Percentiles rank a stretch among this genome's conserved stretches.
Evolutionary conservation across 176 grass and related monocot genomes (phyloP).

Genomic region (Eragrostis curvula): DNA sequence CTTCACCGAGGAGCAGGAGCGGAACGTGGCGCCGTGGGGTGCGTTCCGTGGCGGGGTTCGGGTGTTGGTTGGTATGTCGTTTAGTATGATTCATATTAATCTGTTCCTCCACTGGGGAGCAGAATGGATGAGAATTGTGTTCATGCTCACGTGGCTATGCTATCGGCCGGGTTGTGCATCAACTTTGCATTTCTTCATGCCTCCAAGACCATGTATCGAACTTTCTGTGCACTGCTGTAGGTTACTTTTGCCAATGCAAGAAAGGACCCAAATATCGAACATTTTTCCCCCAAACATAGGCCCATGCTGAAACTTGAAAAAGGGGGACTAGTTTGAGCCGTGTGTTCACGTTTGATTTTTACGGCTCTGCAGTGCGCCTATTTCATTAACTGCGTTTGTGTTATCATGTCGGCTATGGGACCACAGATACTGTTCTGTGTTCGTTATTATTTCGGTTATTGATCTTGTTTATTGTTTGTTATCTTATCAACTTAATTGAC

Average conservation of each 20-base stretch:
- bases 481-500: background rate
- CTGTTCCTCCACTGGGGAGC: no score
- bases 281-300: background rate
- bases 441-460: background rate
- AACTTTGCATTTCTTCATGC: no score
- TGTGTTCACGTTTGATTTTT: background rate
- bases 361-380: background rate
- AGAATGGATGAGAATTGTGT: background rate
- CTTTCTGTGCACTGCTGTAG: background rate
- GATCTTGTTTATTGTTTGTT: background rate
- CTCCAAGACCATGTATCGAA: background rate
- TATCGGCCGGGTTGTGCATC: background rate
- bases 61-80: background rate
- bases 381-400: background rate
- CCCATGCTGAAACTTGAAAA: background rate
- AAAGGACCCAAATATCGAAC: background rate
- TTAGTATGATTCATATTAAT: background rate
- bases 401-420: slow-evolving; percentile 7
- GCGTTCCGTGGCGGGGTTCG: background rate
- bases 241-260: background rate
- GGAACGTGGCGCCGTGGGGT: background rate
- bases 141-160: background rate
- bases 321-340: background rate
- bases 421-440: background rate
- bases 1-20: background rate